These are phyloP conservation scores for Metschnikowia amazonensis DNA, from an alignment of 805 yeast genomes.

Conservation along the genomic window DNA sequence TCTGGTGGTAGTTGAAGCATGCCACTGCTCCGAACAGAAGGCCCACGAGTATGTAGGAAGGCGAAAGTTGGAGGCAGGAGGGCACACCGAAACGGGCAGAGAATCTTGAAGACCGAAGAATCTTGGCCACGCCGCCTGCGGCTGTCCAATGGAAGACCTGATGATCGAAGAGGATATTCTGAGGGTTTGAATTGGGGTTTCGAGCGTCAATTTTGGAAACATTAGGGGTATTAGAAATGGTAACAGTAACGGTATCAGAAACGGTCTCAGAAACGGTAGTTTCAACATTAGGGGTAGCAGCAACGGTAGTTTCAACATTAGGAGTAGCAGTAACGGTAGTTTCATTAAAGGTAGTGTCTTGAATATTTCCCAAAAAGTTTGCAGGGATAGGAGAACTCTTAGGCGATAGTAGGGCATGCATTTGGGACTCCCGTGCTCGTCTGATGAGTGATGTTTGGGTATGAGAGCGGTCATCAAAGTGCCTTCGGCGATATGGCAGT, in stretches of 20 bases:
- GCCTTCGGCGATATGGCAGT: slow-evolving; percentile 10
- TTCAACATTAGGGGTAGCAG: too few species aligned
- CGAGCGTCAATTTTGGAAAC: too few species aligned
- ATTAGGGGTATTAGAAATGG: too few species aligned
- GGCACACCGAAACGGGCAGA: slow-evolving; percentile 23
- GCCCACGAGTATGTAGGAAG: slow-evolving; percentile 55
- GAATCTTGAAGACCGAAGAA: slow-evolving; percentile 24
- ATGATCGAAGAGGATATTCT: too few species aligned
- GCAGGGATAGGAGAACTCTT: too few species aligned
- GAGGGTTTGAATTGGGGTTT: too few species aligned
- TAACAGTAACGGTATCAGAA: too few species aligned
- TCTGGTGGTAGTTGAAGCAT: slow-evolving; percentile 68
- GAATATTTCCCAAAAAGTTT: too few species aligned
- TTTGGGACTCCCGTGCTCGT: neutral
- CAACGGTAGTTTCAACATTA: too few species aligned
- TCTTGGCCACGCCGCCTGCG: slow-evolving; percentile 18
- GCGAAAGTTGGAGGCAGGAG: slow-evolving; percentile 22
- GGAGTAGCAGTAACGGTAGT: too few species aligned
- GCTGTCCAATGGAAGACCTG: slow-evolving; percentile 26
- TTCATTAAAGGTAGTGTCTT: too few species aligned
- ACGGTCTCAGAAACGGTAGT: too few species aligned
- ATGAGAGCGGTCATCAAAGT: slow-evolving; percentile 39
- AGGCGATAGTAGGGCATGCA: neutral
- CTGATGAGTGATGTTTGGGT: slow-evolving; percentile 21
- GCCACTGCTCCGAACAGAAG: slow-evolving; percentile 64